A percentile compares a stretch with the other conserved stretches of the same genome.
phyloP scores from a whole-genome alignment of 2,329 filamentous ascomycete species.

The Cercospora nicotianae region DNA sequence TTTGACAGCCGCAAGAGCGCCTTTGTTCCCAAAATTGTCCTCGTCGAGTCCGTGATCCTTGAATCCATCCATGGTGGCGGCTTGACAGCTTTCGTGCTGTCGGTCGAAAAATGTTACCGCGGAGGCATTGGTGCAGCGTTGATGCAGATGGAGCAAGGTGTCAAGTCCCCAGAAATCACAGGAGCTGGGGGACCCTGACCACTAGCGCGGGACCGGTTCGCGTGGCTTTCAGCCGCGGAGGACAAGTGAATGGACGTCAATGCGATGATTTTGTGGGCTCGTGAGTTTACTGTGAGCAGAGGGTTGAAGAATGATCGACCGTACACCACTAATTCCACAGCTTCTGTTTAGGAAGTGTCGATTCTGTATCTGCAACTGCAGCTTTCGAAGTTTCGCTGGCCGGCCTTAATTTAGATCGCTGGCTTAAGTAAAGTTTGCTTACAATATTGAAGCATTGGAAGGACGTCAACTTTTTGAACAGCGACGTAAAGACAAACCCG shows the following conservation, averaged over 20 bases:
- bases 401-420: not conserved
- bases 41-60: conserved; percentile 70
- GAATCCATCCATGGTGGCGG: conserved; percentile 71
- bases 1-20: conserved; percentile 60
- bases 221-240: not conserved
- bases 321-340: not conserved
- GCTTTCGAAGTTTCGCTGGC: not conserved
- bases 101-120: conserved; percentile 15
- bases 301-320: not conserved
- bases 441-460: not conserved
- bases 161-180: conserved; percentile 8
- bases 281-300: not conserved
- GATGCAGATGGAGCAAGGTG: conserved; percentile 8
- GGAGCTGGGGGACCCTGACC: conserved; percentile 1
- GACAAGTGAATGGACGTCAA: conserved; percentile 1
- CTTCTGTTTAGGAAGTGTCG: not conserved
- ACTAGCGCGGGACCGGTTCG: not conserved
- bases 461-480: not conserved
- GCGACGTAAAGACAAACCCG: not conserved
- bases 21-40: conserved; percentile 70
- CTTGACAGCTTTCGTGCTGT: conserved; percentile 15
- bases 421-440: not conserved
- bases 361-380: not conserved
- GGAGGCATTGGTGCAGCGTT: conserved; percentile 20
- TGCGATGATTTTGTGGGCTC: not conserved